phyloP scores from a whole-genome alignment of 2,329 filamentous ascomycete genomes.

The Rutstroemia sydowiana region DNA sequence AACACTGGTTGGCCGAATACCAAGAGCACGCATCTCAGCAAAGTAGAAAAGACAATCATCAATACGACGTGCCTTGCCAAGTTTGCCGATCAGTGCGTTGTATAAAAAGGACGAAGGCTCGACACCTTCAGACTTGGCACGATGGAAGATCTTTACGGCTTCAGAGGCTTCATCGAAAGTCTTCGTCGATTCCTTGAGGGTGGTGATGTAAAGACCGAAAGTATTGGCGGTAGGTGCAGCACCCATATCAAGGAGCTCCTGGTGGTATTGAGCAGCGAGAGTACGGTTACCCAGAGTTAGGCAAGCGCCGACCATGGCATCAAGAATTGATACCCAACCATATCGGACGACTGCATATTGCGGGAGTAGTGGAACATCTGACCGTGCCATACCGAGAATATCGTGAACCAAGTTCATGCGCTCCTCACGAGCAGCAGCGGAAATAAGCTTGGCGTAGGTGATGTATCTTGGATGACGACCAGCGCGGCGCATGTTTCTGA shows the following conservation, averaged over 20 bases:
- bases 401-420: constrained; percentile 79
- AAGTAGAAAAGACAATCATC: constrained; percentile 99
- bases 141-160: constrained; percentile 94
- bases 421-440: constrained; percentile 76
- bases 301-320: constrained; percentile 92
- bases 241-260: constrained; percentile 85
- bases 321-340: constrained; percentile 92
- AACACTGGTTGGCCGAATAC: constrained; percentile 91
- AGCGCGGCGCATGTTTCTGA: constrained; percentile 87
- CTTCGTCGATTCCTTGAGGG: constrained; percentile 91
- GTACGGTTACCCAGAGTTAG: constrained; percentile 74
- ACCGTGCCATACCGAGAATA: constrained; percentile 79
- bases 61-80: constrained; percentile 94
- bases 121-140: constrained; percentile 86
- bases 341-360: constrained; percentile 86
- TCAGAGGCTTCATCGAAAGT: constrained; percentile 97
- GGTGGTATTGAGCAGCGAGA: constrained; percentile 78
- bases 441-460: constrained; percentile 92
- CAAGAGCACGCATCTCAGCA: constrained; percentile 87
- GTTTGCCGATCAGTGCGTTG: constrained; percentile 96
- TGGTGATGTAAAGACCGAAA: constrained; percentile 98
- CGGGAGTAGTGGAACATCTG: constrained; percentile 76
- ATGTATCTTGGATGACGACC: constrained; percentile 92
- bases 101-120: constrained; percentile 96
- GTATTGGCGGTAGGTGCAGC: constrained; percentile 93